Conservation (phyloP, 2,329 filamentous ascomycete species). For the Cladorrhinum sp. region DNA sequence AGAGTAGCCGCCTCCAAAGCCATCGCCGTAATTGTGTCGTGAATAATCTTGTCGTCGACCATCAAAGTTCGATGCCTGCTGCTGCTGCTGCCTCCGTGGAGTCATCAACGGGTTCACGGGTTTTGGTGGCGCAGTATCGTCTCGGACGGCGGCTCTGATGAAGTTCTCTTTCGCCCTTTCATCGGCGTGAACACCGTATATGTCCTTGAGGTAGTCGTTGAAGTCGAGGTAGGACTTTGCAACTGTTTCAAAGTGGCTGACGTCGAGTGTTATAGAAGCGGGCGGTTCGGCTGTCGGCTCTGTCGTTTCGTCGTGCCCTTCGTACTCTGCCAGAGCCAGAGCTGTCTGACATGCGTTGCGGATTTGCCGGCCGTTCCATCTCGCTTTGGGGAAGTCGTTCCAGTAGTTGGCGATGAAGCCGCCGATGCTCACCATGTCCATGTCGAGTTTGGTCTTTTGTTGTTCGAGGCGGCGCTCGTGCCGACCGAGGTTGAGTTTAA, state of each 20-base stretch:
- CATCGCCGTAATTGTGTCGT: too few relatives aligned
- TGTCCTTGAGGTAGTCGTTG: background rate
- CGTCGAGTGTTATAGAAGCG: background rate
- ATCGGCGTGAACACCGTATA: background rate
- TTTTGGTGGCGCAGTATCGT: too few relatives aligned
- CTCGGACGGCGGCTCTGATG: background rate
- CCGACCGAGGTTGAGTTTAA: slow-evolving; percentile 30
- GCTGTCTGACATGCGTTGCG: slow-evolving; percentile 5
- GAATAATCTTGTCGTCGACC: too few relatives aligned
- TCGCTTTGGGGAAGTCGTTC: background rate
- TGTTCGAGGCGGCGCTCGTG: slow-evolving; percentile 1
- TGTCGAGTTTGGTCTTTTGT: too few relatives aligned
- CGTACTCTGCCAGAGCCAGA: slow-evolving; percentile 10
- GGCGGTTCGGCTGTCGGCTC: too few relatives aligned
- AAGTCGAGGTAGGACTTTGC: background rate
- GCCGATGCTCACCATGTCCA: background rate
- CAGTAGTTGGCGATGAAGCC: slow-evolving; percentile 27
- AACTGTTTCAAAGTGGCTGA: background rate
- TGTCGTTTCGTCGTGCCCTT: background rate
- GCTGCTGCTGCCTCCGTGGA: too few relatives aligned
- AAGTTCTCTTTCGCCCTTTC: background rate
- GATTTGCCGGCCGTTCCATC: slow-evolving; percentile 2
- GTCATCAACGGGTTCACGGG: too few relatives aligned
- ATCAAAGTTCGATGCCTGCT: too few relatives aligned
- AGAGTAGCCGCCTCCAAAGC: too few relatives aligned